Evolutionary conservation across 2,329 filamentous ascomycete species (phyloP).

Genomic region (Talaromyces sp.): DNA sequence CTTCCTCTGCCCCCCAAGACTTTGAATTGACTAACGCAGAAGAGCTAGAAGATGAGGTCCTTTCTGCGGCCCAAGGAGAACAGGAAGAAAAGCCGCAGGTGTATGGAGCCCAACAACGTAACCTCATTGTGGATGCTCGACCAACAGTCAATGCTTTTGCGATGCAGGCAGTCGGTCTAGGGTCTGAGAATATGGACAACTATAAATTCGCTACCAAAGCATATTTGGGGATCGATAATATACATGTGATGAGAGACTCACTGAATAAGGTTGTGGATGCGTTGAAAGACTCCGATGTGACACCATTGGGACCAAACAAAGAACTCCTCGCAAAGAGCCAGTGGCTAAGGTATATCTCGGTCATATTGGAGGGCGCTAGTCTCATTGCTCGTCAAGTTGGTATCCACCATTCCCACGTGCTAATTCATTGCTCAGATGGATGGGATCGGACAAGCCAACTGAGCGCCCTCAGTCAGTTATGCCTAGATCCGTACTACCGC

Average conservation of each 20-base stretch:
- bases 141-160: constrained; percentile 91
- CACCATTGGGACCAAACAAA: constrained; percentile 72
- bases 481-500: constrained; percentile 91
- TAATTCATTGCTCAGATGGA: constrained; percentile 97
- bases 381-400: constrained; percentile 84
- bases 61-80: constrained; percentile 51
- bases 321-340: constrained; percentile 76
- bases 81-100: constrained; percentile 60
- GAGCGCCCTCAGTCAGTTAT: constrained; percentile 83
- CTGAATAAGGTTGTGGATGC: constrained; percentile 82
- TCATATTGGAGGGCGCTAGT: constrained; percentile 75
- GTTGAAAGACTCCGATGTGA: constrained; percentile 86
- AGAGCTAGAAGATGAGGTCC: constrained; percentile 63
- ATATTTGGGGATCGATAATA: constrained; percentile 95
- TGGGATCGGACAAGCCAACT: constrained; percentile 98
- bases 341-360: constrained; percentile 85
- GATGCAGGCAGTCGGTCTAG: constrained; percentile 88
- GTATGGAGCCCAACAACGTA: constrained; percentile 88
- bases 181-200: constrained; percentile 96
- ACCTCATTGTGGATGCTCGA: constrained; percentile 91
- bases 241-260: constrained; percentile 94
- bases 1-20: constrained; percentile 31
- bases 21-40: constrained; percentile 58
- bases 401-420: constrained; percentile 85
- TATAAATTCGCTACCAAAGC: constrained; percentile 89